Evolutionary conservation across 2,329 filamentous ascomycete species (phyloP).

Genomic region (Fusarium piperis): DNA sequence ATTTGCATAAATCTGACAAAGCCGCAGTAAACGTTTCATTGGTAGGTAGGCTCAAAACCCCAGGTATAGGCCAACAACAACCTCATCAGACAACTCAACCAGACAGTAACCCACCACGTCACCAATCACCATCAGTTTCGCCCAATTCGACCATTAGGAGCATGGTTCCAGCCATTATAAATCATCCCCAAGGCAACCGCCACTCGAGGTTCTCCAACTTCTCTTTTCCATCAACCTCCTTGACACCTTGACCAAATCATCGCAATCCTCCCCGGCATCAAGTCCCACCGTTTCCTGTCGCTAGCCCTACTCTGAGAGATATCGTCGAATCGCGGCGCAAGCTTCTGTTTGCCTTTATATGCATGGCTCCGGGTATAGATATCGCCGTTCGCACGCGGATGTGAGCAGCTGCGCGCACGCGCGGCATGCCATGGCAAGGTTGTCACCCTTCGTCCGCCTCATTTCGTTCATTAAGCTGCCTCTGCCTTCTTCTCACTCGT

Average conservation of each 20-base stretch:
- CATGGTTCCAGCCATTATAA: background rate
- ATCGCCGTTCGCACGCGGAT: conserved; percentile 7
- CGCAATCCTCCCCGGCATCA: conserved; percentile 2
- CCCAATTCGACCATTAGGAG: background rate
- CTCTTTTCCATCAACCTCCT: conserved; percentile 18
- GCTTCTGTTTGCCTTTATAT: conserved; percentile 14
- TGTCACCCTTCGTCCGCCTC: conserved; percentile 31
- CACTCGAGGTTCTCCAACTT: background rate
- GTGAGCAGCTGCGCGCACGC: conserved; percentile 1
- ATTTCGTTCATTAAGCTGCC: conserved; percentile 24
- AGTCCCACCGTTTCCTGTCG: conserved; percentile 5
- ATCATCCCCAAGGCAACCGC: conserved; percentile 1
- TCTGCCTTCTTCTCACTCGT: conserved; percentile 33
- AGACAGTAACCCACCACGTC: background rate
- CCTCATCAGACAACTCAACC: background rate
- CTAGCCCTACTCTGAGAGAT: conserved; percentile 25
- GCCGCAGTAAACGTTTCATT: background rate
- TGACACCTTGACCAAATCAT: conserved; percentile 14
- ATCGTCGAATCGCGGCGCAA: conserved; percentile 5
- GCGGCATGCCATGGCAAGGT: background rate
- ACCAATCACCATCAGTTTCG: conserved; percentile 9
- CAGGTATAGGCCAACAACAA: conserved; percentile 12
- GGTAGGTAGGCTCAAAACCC: background rate
- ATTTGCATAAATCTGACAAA: background rate
- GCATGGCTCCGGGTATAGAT: conserved; percentile 23